Conservation (phyloP, 75 land plant species). For the Azolla pinnata region DNA sequence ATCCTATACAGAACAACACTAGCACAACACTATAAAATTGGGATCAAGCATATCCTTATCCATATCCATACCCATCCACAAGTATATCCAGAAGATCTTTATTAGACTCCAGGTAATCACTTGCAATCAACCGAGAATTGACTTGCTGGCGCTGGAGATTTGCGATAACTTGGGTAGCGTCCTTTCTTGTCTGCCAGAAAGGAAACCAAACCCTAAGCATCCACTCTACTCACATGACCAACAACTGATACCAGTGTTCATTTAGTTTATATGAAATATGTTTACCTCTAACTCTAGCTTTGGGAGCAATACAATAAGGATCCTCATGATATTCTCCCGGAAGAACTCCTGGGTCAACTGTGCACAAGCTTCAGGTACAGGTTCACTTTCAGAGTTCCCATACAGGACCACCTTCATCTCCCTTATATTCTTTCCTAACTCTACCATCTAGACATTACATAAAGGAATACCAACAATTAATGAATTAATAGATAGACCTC, state of each 20-base stretch:
- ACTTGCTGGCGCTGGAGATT: constrained; percentile 89
- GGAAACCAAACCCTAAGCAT: not conserved
- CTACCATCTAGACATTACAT: constrained; percentile 47
- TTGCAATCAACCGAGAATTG: constrained; percentile 64
- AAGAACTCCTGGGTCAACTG: constrained; percentile 95
- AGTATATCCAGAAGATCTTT: constrained; percentile 65
- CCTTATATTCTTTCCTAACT: constrained; percentile 60
- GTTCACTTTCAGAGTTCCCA: constrained; percentile 84
- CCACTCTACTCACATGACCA: too few species aligned
- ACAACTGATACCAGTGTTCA: too few species aligned
- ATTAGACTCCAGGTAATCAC: constrained; percentile 73
- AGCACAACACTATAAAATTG: too few species aligned
- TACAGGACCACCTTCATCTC: constrained; percentile 76
- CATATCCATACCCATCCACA: constrained; percentile 56
- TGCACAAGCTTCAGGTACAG: constrained; percentile 78
- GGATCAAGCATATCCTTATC: too few species aligned
- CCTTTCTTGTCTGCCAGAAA: constrained; percentile 62
- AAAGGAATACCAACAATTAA: not conserved
- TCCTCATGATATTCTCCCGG: constrained; percentile 56
- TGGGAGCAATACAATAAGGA: constrained; percentile 65
- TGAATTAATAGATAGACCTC: not conserved
- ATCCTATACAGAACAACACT: too few species aligned
- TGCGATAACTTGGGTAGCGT: constrained; percentile 78
- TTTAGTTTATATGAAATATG: too few species aligned
- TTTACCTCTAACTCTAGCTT: constrained; percentile 83